A percentile compares a stretch with the other conserved stretches of the same genome.
Evolutionary conservation across 495 filamentous ascomycete species (phyloP).

Genomic region (Bacidia rubella): DNA sequence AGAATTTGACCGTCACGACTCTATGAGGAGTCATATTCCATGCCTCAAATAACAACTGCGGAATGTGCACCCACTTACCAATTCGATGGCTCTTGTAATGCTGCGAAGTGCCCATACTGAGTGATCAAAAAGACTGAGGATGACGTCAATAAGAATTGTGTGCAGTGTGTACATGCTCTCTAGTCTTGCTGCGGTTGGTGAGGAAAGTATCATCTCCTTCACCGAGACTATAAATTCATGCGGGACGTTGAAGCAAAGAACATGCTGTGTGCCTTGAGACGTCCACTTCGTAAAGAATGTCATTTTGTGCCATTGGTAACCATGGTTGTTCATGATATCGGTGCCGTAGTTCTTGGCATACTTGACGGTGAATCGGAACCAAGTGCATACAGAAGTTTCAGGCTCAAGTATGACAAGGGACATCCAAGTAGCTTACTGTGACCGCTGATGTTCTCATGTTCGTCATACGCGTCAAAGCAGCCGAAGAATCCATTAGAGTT

Average conservation of each 20-base stretch:
- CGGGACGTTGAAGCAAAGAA: constrained; percentile 24
- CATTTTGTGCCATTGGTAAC: constrained; percentile 13
- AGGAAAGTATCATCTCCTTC: background rate
- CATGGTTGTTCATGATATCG: constrained; percentile 1
- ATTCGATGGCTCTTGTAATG: too few species aligned
- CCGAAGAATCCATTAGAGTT: constrained; percentile 8
- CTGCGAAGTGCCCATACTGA: too few species aligned
- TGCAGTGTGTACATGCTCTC: too few species aligned
- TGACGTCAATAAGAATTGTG: too few species aligned
- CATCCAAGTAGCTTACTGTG: constrained; percentile 5
- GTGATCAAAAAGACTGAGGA: too few species aligned
- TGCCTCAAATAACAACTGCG: constrained; percentile 3
- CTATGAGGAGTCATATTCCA: too few species aligned
- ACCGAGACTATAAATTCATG: background rate
- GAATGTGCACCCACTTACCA: too few species aligned
- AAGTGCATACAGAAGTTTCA: constrained; percentile 17
- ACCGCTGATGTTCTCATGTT: constrained; percentile 2
- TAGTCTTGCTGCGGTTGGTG: too few species aligned
- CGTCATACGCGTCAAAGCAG: constrained; percentile 6
- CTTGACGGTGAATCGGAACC: constrained; percentile 25
- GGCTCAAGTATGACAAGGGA: background rate
- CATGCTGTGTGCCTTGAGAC: constrained; percentile 12
- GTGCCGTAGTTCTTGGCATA: constrained; percentile 13
- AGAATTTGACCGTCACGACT: constrained; percentile 4
- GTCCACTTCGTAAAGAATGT: constrained; percentile 12